A percentile compares a stretch with the other conserved stretches of the same genome.
phyloP scores from a whole-genome alignment of 371 early-diverging fungal species.

The Actinomortierella ambigua region DNA sequence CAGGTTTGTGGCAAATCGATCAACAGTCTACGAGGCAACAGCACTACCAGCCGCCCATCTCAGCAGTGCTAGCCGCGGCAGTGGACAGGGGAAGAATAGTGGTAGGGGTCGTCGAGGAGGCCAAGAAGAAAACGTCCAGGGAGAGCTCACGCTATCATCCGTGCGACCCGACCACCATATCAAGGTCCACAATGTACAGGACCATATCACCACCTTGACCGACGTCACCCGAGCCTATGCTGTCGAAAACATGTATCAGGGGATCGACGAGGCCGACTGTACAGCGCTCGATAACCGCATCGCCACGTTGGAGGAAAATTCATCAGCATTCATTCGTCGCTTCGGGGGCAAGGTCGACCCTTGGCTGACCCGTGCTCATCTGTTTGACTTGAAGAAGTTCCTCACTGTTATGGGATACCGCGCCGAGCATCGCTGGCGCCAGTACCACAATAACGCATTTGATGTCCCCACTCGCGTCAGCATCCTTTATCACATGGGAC shows the following conservation, averaged over 20 bases:
- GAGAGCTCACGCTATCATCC: too few relatives aligned
- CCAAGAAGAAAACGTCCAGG: too few relatives aligned
- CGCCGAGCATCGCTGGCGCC: conserved; percentile 12
- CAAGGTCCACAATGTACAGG: conserved; percentile 12
- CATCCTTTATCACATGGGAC: conserved; percentile 8
- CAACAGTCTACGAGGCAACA: too few relatives aligned
- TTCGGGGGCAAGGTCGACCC: conserved; percentile 8
- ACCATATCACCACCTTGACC: conserved; percentile 1
- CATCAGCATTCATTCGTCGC: conserved; percentile 12
- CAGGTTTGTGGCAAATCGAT: too few relatives aligned
- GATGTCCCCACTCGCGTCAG: background rate
- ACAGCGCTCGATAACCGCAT: conserved; percentile 28
- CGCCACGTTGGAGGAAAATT: conserved; percentile 7
- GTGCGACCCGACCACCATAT: conserved; percentile 7
- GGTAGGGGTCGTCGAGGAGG: too few relatives aligned
- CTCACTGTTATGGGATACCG: conserved; percentile 19
- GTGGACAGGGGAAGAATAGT: too few relatives aligned
- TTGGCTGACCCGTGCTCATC: conserved; percentile 14
- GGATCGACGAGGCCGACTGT: conserved; percentile 12
- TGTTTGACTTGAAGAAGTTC: conserved; percentile 24
- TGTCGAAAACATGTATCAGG: conserved; percentile 23
- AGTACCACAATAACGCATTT: conserved; percentile 4
- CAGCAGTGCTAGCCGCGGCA: too few relatives aligned
- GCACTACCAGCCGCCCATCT: too few relatives aligned
- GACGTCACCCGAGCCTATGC: conserved; percentile 15